Base-by-base conservation (phyloP, 2,329 filamentous ascomycete genomes). In the Colletotrichum cordylinicola region DNA sequence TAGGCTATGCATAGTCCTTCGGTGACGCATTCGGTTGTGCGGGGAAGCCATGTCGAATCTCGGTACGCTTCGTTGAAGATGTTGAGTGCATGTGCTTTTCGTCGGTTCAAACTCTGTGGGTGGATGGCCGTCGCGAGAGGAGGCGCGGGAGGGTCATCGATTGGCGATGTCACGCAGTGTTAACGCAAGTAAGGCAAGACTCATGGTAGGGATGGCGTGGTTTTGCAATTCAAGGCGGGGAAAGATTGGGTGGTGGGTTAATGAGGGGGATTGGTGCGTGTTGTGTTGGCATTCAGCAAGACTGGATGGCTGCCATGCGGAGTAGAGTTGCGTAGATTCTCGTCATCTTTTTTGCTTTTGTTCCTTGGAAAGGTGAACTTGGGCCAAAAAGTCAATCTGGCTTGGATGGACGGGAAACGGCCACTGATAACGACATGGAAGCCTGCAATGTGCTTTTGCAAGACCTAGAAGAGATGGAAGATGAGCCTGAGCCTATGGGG, bases 51-150 rank as follows among this genome's bases (percentile, higher is more conserved):
- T 68, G 64, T 43, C 60, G 39, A 68, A 64, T 76, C 65, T 69
- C 74, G 74, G 64, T 21, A 75, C 24, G 52, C 52, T 43, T n/a
- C 24, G 37, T 67, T 31, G 33, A 24, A n/a, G 21, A 9, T 21
- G 8, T 10, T 16, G 16, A 33, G 4, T 33, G 60, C 73, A 75
- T 68, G 73, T 75, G 73, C 73, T 73, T 72, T 56, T 29, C 18
- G 33, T 24, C 13, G 39, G 16, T 24, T 24, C 16, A 33, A 39
- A 27, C 18, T 48, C 33, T 24, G 52, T 39, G 33, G 43, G 35
- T 35, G n/a, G 43, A 60, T 52, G 21, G 24, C 43, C n/a, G 18
- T 35, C 15, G 7, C n/a, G 18, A 21, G 62, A n/a, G 55, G 62
- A 65, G 70, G 56, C 21, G 58, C 35, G 61, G 70, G 39, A 69